Base-by-base conservation (phyloP, 495 filamentous ascomycete species). In the Daldinia caldariorum region DNA sequence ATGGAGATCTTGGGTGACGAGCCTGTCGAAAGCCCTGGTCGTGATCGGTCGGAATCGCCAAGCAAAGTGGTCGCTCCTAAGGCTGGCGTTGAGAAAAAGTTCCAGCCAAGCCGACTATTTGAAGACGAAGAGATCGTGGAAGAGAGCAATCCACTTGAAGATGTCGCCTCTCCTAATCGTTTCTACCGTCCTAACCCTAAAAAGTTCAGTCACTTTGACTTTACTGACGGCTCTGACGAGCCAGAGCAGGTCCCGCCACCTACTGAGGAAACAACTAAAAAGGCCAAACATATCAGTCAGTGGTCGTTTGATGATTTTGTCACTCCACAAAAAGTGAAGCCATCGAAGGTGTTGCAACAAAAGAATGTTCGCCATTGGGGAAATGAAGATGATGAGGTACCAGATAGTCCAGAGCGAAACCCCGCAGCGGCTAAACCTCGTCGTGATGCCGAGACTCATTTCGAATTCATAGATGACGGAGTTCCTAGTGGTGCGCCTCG, bases 241-340 rank as follows among this genome's bases (percentile, higher is more conserved):
- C 66, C 78, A 20, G 76, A 78, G 71, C 77, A 81, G 37, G 71
- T 74, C 39, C 68, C 79, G 37, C 55, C 78, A 56, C 72, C 74
- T 29, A 71, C 50, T 51, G 73, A 77, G 14, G 56, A 82, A 26
- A 83, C 82, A 50, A 71, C 83, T 4, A 65, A 55, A 50, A 86
- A 85, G 74, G 83, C 84, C 49, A 93, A 91, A 79, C 87, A 91
- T 74, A 79, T 79, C 31, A 85, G 85, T 45, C 87, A 90, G 57
- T 97, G 94, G 93, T 88, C 88, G 49, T 97, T 97, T 79, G 90
- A 91, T 49, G 93, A 96, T 77, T 94, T 94, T 72, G 79, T 80
- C 18, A 94, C 94, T 4, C 94, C 95, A 0, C 83, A 89, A 68
- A 97, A 96, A 79, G 68, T 82, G 26, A 74, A 79, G 32, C 79